Conservation (phyloP, 768 basidiomycete genomes). For the Macrocybe gigantea region DNA sequence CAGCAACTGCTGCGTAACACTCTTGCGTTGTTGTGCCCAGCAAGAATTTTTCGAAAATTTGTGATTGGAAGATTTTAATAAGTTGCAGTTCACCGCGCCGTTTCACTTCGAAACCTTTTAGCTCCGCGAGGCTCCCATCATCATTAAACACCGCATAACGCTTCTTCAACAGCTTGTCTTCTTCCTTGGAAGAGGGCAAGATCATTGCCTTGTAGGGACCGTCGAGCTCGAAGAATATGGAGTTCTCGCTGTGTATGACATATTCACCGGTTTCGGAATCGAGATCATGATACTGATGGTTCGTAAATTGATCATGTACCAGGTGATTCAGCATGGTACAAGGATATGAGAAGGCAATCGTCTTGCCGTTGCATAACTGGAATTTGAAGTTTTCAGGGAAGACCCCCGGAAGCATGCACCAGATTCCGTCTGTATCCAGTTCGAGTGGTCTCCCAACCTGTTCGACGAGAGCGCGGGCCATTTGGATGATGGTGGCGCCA, state of each 20-base stretch:
- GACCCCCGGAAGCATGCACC: conserved; percentile 98
- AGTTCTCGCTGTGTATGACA: conserved; percentile 87
- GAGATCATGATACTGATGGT: conserved; percentile 94
- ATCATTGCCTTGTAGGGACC: conserved; percentile 99
- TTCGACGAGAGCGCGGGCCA: conserved; percentile 96
- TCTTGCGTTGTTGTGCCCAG: conserved; percentile 91
- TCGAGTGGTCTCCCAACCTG: conserved; percentile 97
- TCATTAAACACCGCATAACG: conserved; percentile 99
- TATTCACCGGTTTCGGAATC: conserved; percentile 84
- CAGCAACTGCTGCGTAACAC: conserved; percentile 91
- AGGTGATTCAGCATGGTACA: conserved; percentile 99
- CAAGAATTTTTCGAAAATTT: conserved; percentile 96
- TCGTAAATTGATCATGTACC: conserved; percentile 92
- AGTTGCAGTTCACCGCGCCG: conserved; percentile 95
- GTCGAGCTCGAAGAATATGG: conserved; percentile 98
- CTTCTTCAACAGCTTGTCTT: conserved; percentile 97
- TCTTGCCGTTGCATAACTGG: conserved; percentile 82
- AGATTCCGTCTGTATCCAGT: conserved; percentile 97
- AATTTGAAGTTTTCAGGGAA: conserved; percentile 99
- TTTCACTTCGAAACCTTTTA: conserved; percentile 99
- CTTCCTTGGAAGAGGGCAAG: conserved; percentile 96
- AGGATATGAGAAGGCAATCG: conserved; percentile 88
- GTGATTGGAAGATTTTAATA: conserved; percentile 99
- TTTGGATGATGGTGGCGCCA: conserved; percentile 96
- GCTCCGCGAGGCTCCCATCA: conserved; percentile 93